Percentiles rank a stretch among this genome's conserved stretches.
Conservation (phyloP, 441 rosid species). For the Metrosideros polymorpha region DNA sequence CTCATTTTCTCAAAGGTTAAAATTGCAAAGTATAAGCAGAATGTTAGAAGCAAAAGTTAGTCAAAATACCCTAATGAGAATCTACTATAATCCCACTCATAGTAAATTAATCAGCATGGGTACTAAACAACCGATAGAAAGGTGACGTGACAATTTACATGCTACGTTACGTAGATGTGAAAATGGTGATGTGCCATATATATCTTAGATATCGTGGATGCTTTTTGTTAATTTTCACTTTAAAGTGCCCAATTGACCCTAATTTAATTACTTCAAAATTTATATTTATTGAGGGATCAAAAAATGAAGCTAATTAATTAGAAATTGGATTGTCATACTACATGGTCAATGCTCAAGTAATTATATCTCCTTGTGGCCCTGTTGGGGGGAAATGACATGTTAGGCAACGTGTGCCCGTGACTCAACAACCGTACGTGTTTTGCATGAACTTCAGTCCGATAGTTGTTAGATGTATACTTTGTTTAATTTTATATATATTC, state of each 20-base stretch:
- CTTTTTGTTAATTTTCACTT: background rate
- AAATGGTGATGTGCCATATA: background rate
- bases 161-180: background rate
- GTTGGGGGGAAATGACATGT: background rate
- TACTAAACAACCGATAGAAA: background rate
- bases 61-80: background rate
- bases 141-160: background rate
- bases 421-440: background rate
- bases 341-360: background rate
- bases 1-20: background rate
- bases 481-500: background rate
- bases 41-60: background rate
- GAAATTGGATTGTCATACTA: background rate
- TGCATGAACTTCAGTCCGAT: background rate
- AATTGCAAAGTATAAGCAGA: background rate
- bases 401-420: background rate
- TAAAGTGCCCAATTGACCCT: background rate
- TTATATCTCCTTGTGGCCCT: background rate
- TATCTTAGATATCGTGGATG: background rate
- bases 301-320: background rate
- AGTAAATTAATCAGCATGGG: background rate
- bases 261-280: background rate
- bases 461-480: background rate
- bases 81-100: background rate
- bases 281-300: background rate